phyloP scores from a whole-genome alignment of 2,329 filamentous ascomycete species.

The Aspergillus japonicus region DNA sequence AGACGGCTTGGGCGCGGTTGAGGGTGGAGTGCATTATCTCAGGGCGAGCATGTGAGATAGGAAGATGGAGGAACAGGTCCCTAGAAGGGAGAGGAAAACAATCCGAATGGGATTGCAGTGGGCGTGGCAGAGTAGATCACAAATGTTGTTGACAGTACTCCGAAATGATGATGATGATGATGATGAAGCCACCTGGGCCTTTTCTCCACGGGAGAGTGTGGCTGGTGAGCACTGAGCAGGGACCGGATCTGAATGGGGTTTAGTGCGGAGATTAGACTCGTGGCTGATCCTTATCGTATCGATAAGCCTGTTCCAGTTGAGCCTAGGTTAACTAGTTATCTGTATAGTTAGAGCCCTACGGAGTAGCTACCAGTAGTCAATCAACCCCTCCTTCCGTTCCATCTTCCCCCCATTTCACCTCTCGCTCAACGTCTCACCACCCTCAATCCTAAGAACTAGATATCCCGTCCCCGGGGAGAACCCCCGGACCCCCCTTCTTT shows the following conservation, averaged over 20 bases:
- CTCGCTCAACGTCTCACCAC: no score
- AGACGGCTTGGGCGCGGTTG: constrained; percentile 84
- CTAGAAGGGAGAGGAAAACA: no score
- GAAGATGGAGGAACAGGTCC: background rate
- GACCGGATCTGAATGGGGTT: background rate
- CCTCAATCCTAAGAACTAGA: no score
- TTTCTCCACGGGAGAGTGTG: constrained; percentile 11
- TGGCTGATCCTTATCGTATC: constrained; percentile 10
- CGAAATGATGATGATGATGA: background rate
- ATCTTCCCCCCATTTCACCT: no score
- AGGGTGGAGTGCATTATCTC: constrained; percentile 77
- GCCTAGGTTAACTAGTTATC: no score
- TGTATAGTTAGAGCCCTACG: no score
- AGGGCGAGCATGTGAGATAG: no score
- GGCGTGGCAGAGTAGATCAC: no score
- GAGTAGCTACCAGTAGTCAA: background rate
- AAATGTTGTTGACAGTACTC: no score
- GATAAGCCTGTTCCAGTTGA: constrained; percentile 10
- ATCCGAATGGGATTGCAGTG: no score
- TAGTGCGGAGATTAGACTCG: constrained; percentile 6
- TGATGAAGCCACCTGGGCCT: constrained; percentile 19
- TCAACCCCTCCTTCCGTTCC: constrained; percentile 8
- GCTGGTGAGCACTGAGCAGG: no score
- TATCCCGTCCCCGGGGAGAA: background rate
- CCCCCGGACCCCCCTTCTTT: no score